phyloP scores from a whole-genome alignment of 2,329 filamentous ascomycete species.

The Fusarium irregulare region DNA sequence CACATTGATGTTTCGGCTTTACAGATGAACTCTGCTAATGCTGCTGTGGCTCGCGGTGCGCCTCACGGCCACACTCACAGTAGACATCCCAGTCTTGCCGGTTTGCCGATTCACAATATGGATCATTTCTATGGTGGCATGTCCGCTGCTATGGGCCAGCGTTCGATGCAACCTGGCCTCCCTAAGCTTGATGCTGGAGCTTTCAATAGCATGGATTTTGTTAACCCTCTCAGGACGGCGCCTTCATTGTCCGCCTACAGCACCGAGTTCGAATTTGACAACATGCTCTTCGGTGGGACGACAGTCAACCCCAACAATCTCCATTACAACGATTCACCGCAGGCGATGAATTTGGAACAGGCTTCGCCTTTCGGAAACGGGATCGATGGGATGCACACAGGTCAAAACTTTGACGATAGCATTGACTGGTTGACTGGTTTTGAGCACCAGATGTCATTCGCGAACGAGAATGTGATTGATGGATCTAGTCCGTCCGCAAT shows the following conservation, averaged over 20 bases:
- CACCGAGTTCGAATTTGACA: conserved; percentile 61
- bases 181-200: conserved; percentile 85
- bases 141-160: conserved; percentile 74
- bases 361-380: conserved; percentile 69
- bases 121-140: conserved; percentile 79
- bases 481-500: conserved; percentile 96
- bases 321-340: conserved; percentile 85
- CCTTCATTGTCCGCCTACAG: conserved; percentile 72
- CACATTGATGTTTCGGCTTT: conserved; percentile 85
- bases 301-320: conserved; percentile 80
- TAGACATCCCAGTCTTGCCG: conserved; percentile 80
- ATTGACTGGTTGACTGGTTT: conserved; percentile 88
- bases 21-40: conserved; percentile 72
- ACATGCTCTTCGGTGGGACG: conserved; percentile 74
- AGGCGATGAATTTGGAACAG: conserved; percentile 71
- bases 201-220: conserved; percentile 72
- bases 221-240: conserved; percentile 80
- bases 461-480: conserved; percentile 84
- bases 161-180: conserved; percentile 74
- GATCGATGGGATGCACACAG: conserved; percentile 68
- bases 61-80: conserved; percentile 69
- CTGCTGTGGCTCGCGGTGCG: conserved; percentile 61
- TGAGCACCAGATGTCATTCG: conserved; percentile 79
- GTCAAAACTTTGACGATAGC: conserved; percentile 75
- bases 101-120: conserved; percentile 68